These are phyloP conservation scores for Passalora sequoiae DNA, from an alignment of 2,329 filamentous ascomycete genomes.

Conservation along the genomic window DNA sequence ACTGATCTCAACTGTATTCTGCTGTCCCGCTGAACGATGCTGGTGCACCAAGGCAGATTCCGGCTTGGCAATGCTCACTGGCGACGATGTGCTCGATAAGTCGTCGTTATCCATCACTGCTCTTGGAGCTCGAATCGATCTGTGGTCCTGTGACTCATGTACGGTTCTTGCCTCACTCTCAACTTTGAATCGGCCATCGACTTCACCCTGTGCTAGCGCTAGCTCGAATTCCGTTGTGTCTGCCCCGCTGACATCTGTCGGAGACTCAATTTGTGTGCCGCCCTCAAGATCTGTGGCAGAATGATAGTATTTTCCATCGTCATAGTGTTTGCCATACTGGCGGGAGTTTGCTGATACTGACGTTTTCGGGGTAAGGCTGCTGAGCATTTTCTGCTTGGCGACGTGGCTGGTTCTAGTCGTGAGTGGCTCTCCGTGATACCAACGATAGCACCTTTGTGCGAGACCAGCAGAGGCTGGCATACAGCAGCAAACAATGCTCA, in stretches of 20 bases:
- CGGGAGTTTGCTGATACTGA: too few relatives aligned
- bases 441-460: conserved; percentile 5
- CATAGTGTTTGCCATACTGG: too few relatives aligned
- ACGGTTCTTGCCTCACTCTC: not conserved
- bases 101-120: not conserved
- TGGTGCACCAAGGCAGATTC: not conserved
- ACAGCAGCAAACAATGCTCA: conserved; percentile 18
- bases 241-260: too few relatives aligned
- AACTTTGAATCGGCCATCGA: conserved; percentile 1
- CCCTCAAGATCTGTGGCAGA: not conserved
- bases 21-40: not conserved
- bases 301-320: not conserved
- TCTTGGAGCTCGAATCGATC: not conserved
- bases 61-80: not conserved
- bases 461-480: conserved; percentile 16
- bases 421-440: not conserved
- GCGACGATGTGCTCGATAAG: not conserved
- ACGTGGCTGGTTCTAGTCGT: not conserved
- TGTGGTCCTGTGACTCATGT: not conserved
- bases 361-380: not conserved
- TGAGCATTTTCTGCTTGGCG: not conserved
- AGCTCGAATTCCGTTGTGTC: not conserved
- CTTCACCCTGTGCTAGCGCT: conserved; percentile 4
- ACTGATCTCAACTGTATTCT: conserved; percentile 18
- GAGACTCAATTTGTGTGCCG: not conserved